These are phyloP conservation scores for Ramalina intermedia DNA, from an alignment of 495 filamentous ascomycete genomes.

Conservation along the genomic window DNA sequence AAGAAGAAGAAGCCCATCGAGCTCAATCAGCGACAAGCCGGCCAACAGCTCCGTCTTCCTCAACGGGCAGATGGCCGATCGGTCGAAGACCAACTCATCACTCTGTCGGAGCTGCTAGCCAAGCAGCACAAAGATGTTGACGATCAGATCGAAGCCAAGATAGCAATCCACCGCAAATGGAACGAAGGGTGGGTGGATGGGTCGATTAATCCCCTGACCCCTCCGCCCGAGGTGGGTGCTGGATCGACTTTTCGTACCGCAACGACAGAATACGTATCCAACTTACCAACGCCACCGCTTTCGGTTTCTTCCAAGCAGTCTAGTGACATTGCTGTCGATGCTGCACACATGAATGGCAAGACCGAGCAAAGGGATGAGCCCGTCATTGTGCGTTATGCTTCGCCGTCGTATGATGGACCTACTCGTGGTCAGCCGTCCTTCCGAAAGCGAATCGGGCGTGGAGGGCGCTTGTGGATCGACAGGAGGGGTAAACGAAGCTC, in stretches of 20 bases:
- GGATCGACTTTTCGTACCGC: constrained; percentile 61
- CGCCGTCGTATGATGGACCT: constrained; percentile 25
- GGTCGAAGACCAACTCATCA: constrained; percentile 59
- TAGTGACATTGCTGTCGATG: constrained; percentile 27
- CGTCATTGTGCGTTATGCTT: constrained; percentile 34
- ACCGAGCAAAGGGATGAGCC: constrained; percentile 23
- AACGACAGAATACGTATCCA: constrained; percentile 48
- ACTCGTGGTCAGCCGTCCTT: constrained; percentile 41
- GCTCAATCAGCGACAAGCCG: constrained; percentile 37
- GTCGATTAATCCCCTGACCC: constrained; percentile 68
- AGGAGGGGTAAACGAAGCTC: constrained; percentile 38
- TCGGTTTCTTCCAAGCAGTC: constrained; percentile 53
- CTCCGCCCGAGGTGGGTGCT: constrained; percentile 40
- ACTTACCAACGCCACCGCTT: constrained; percentile 68
- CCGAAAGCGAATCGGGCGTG: constrained; percentile 56
- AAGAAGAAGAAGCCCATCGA: constrained; percentile 63
- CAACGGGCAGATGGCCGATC: constrained; percentile 55
- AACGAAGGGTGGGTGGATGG: constrained; percentile 72
- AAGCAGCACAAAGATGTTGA: constrained; percentile 73
- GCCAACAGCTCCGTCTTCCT: constrained; percentile 48
- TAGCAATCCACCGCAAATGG: constrained; percentile 72
- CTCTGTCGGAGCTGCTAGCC: constrained; percentile 57
- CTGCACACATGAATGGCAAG: constrained; percentile 13
- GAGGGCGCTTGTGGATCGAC: constrained; percentile 70
- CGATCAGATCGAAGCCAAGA: constrained; percentile 63